Evolutionary conservation across 441 rosid species (phyloP).

Genomic region (Croton laevigatus): DNA sequence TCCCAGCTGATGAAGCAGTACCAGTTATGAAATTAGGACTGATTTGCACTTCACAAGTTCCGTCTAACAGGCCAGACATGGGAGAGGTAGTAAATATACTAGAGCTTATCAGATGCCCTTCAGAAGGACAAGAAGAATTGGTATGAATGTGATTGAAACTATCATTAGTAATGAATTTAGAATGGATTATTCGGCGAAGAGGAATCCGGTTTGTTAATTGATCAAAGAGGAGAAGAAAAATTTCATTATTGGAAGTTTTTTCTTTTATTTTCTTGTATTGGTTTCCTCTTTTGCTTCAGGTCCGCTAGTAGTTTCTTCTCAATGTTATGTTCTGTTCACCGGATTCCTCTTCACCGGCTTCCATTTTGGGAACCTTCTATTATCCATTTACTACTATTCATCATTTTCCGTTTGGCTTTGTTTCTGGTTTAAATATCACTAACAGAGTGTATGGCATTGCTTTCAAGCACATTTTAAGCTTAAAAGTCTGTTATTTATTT

Average conservation of each 20-base stretch:
- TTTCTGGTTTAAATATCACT: constrained; percentile 1
- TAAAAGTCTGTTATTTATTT: too few relatives aligned
- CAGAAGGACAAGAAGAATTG: constrained; percentile 74
- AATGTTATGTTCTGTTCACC: constrained; percentile 33
- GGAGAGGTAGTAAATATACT: constrained; percentile 86
- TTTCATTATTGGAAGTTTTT: constrained; percentile 29
- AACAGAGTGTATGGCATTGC: too few relatives aligned
- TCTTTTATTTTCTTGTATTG: constrained; percentile 22
- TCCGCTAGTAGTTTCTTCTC: constrained; percentile 38
- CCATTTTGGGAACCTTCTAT: constrained; percentile 40
- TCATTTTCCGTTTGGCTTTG: constrained; percentile 10
- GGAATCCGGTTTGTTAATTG: constrained; percentile 70
- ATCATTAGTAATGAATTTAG: constrained; percentile 21
- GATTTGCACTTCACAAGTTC: constrained; percentile 92
- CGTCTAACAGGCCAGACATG: constrained; percentile 96
- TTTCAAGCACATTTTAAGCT: too few relatives aligned
- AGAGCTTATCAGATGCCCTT: constrained; percentile 89
- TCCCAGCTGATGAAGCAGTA: constrained; percentile 74
- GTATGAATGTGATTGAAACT: constrained; percentile 35
- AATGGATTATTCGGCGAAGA: constrained; percentile 63
- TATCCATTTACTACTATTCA: constrained; percentile 22
- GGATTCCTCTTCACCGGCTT: constrained; percentile 92
- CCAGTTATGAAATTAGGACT: constrained; percentile 89
- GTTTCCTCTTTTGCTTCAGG: constrained; percentile 29
- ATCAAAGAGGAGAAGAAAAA: constrained; percentile 30